Base-by-base conservation (phyloP, 805 yeast species). In the Saccharomycopsis sp. region DNA sequence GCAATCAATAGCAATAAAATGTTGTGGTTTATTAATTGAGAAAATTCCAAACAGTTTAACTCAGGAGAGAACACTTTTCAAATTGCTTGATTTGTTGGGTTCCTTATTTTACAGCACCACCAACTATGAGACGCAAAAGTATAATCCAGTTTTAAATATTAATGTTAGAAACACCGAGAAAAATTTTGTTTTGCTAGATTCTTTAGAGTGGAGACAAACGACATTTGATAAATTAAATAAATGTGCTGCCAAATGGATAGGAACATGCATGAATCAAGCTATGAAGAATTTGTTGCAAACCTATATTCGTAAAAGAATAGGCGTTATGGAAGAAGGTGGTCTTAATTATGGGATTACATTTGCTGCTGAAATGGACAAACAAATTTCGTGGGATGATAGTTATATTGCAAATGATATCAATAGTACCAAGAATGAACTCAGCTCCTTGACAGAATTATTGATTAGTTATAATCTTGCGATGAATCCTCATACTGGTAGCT, bases 281-380 rank as follows among this genome's bases (percentile, higher is more conserved):
- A 73, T 84, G 59, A 88, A 85, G 59, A 77, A 87, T 36, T 67
- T 90, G 51, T 67, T 93, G 38, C 93, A 85, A 56, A 68, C 82
- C 0, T 93, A 90, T 56, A 75, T 88, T 3, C 14, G 19, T 6
- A 8, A 20, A 5, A 31, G 19, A 14, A 71, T 39, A 61, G 43
- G 56, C 13, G 50, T 40, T 20, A 41, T 23, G 9, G 32, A 52
- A 17, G 61, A 53, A 27, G 34, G 35, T 38, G 38, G 34, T 16
- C 23, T 19, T 16, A 81, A 84, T 45, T 79, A 74, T 56, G 97
- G 97, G 44, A 81, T 88, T 40, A 81, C 95, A 0, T 85, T 90
- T 69, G 97, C 98, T 0, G 66, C 89, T 47, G 93, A 85, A 53
- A 74, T 87, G 80, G 95, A 95, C 1, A 87, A 93, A 3, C 60